Conservation (phyloP, 2,329 filamentous ascomycete genomes). For the Fusarium hainanense region DNA sequence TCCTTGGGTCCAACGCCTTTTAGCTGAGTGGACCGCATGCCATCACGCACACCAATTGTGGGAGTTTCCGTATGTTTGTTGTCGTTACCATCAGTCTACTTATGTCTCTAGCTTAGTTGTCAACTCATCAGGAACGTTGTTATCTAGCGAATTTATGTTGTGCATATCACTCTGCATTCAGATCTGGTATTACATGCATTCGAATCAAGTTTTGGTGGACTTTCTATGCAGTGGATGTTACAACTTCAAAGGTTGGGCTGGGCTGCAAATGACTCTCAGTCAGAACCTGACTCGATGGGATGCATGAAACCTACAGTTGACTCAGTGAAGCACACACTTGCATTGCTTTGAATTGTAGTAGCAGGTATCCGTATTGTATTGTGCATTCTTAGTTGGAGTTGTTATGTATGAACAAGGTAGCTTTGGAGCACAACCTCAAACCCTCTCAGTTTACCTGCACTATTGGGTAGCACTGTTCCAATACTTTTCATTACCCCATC, state of each 20-base stretch:
- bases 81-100: slow-evolving; percentile 2
- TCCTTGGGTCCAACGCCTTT: slow-evolving; percentile 9
- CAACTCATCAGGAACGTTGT: not conserved
- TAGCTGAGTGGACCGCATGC: slow-evolving; percentile 21
- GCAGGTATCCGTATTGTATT: not conserved
- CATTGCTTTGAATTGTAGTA: not conserved
- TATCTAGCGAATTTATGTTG: slow-evolving; percentile 39
- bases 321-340: slow-evolving; percentile 12
- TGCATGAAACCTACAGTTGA: slow-evolving; percentile 28
- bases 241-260: not conserved
- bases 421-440: slow-evolving; percentile 22
- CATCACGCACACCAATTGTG: slow-evolving; percentile 20
- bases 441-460: slow-evolving; percentile 21
- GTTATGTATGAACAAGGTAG: slow-evolving; percentile 11
- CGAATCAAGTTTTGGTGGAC: slow-evolving; percentile 7
- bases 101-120: slow-evolving; percentile 13
- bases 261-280: slow-evolving; percentile 24
- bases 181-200: slow-evolving; percentile 38
- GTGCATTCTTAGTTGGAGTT: slow-evolving; percentile 10
- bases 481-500: slow-evolving; percentile 9
- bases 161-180: slow-evolving; percentile 42
- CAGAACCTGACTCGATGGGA: slow-evolving; percentile 30
- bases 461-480: slow-evolving; percentile 35
- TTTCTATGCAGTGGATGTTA: not conserved
- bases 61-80: slow-evolving; percentile 9